A percentile compares a stretch with the other conserved stretches of the same genome.
Evolutionary conservation across 2,329 filamentous ascomycete genomes (phyloP).

Genomic region (Macrophomina phaseolina): DNA sequence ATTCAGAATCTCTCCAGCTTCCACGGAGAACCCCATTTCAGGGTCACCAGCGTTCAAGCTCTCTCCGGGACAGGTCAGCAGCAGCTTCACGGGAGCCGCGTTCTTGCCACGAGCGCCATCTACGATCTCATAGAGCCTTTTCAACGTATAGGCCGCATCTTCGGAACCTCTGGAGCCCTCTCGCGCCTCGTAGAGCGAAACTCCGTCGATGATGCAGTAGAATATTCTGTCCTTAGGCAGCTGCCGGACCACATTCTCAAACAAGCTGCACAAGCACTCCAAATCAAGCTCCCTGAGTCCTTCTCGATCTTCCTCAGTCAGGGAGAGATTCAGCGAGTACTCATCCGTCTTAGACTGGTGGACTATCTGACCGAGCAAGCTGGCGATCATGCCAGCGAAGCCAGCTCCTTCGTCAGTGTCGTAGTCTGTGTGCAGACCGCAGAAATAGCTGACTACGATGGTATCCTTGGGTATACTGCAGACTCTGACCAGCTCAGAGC

Average conservation of each 20-base stretch:
- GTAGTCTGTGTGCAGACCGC: slow-evolving; percentile 25
- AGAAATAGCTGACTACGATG: slow-evolving; percentile 24
- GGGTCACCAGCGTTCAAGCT: not conserved
- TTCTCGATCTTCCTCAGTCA: not conserved
- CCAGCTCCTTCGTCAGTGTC: slow-evolving; percentile 7
- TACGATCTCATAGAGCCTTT: not conserved
- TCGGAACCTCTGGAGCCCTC: not conserved
- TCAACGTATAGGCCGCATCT: not conserved
- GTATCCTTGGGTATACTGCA: not conserved
- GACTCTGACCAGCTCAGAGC: slow-evolving; percentile 25
- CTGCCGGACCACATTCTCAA: slow-evolving; percentile 19
- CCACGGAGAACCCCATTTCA: not conserved
- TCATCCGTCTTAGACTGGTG: not conserved
- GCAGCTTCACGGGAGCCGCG: not conserved
- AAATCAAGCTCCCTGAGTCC: slow-evolving; percentile 8
- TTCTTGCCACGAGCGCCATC: not conserved
- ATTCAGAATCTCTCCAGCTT: not conserved
- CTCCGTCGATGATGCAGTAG: slow-evolving; percentile 30
- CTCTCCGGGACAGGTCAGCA: not conserved
- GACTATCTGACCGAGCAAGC: slow-evolving; percentile 8
- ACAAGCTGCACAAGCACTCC: not conserved
- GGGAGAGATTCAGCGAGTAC: not conserved
- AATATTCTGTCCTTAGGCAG: slow-evolving; percentile 26
- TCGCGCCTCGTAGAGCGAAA: slow-evolving; percentile 27
- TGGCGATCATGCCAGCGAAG: slow-evolving; percentile 1